Base-by-base conservation (phyloP, 2,329 filamentous ascomycete genomes). In the Aurifilum marmelostoma region DNA sequence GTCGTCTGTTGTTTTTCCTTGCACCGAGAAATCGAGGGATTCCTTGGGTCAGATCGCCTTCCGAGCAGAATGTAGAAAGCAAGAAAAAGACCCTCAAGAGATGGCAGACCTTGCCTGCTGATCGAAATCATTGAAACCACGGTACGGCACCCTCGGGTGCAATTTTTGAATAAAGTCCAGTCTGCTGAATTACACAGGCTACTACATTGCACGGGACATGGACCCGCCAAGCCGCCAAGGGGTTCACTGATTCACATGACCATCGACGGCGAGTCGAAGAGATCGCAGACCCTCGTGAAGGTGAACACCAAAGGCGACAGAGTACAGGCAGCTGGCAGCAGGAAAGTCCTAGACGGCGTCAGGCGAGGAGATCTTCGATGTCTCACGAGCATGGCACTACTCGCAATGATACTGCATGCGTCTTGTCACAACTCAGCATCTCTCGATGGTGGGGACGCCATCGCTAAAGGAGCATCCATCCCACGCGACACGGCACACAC, bases 181-280 rank as follows among this genome's bases (percentile, higher is more conserved):
- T 29, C 50, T 54, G 50, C 24, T 54, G 50, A 54, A 54, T 27
- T 54, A 14, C n/a, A 54, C 52, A 56, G 52, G 52, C 52, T 56
- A 16, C 32, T 29, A 7, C 52, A 32, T 7, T 29, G 24, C 27
- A 18, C 27, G 52, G 52, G 24, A 56, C 27, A 18, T 27, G 52
- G 32, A 32, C 24, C 52, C 27, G 52, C 52, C 52, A 56, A 56
- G 24, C 24, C 52, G 52, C 52, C 52, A 56, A 56, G 27, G 4
- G 5, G 24, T 56, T 29, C 16, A 56, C 27, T 8, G 27, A 29
- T 56, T 56, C 52, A 56, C 27, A 18, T 56, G 52, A 56, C 52
- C 52, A 56, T 56, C 24, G 52, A 56, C 52, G 52, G 12, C 24
- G 32, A 32, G 52, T 56, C 12, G 27, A 32, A 14, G 21, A 56